Evolutionary conservation across 2,329 filamentous ascomycete species (phyloP), one percentile per base, ranked within the genome.

Genomic region (Ophiostoma himal-ulmi): DNA sequence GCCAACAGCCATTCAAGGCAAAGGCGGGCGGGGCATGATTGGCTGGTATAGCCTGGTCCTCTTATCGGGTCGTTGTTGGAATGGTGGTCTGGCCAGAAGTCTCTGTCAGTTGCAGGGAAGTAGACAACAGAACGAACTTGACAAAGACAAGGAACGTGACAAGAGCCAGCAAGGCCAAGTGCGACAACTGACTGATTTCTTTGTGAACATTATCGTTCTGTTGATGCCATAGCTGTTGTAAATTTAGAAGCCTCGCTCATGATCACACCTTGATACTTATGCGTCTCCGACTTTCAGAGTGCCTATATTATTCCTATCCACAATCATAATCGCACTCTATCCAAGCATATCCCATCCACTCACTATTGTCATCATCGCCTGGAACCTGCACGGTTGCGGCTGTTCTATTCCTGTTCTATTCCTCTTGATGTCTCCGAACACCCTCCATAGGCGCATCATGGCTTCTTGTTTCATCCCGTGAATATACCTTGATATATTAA

Each of bases 11-110:
- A 67, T 48, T 44, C 66, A 52, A 37, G 69, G 68, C 30, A 41
- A 37, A 14, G 65, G 34, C 44, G 17, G 39, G 65, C 60, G n/a
- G 22, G 37, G 48, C 22, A 34, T 72, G 70, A 73, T 73, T 72
- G 62, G 72, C 26, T 34, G n/a, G 62, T 11, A 41, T 20, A 68
- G 36, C 14, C 22, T 34, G 54, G 34, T 34, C 26, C 30, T 68
- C 70, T 68, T 70, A 70, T 73, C 70, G 17, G 54, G 57, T 54
- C 52, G n/a, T 26, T 34, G 57, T 62, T 67, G 52, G 52, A 57
- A 57, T 57, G 57, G 57, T 34, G 22, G 22, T 62, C 57, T 62
- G 57, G 57, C 57, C 57, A 57, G 52, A 57, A 26, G 20, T 37
- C 34, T n/a, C n/a, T 57, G 52, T 22, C 52, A 8, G 0, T 17